phyloP scores from a whole-genome alignment of 257 asterid species.

The Craterostigma plantagineum region DNA sequence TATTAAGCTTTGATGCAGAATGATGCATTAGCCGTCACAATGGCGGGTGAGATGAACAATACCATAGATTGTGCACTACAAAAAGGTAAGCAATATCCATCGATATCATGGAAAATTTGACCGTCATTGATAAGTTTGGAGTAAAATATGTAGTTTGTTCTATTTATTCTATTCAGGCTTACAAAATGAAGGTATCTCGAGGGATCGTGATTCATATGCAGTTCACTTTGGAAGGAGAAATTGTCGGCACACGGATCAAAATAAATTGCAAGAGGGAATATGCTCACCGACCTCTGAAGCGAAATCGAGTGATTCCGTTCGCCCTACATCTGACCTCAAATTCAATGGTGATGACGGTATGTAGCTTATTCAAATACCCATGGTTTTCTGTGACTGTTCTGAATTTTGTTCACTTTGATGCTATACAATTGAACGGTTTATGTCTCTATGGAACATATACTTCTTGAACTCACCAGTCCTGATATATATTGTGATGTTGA shows the following conservation, averaged over 20 bases:
- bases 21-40: conserved; percentile 18
- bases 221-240: conserved; percentile 57
- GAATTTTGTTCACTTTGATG: not conserved
- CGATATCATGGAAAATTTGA: too few relatives aligned
- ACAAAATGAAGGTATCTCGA: conserved; percentile 24
- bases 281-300: conserved; percentile 20
- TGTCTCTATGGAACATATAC: too few relatives aligned
- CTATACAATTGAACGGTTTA: conserved; percentile 25
- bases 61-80: too few relatives aligned
- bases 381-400: conserved; percentile 9
- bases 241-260: conserved; percentile 37
- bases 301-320: conserved; percentile 36
- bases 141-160: too few relatives aligned
- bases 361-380: conserved; percentile 24
- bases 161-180: too few relatives aligned
- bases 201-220: conserved; percentile 26
- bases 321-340: conserved; percentile 16
- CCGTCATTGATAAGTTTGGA: too few relatives aligned
- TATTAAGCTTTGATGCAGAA: conserved; percentile 9
- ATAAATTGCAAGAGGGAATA: conserved; percentile 29
- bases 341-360: conserved; percentile 11
- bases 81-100: too few relatives aligned
- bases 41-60: conserved; percentile 7
- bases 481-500: conserved; percentile 1
- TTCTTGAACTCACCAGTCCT: too few relatives aligned